Evolutionary conservation across 441 rosid genomes (phyloP), one percentile per base, ranked within the genome.

Genomic region (Croton laevigatus): DNA sequence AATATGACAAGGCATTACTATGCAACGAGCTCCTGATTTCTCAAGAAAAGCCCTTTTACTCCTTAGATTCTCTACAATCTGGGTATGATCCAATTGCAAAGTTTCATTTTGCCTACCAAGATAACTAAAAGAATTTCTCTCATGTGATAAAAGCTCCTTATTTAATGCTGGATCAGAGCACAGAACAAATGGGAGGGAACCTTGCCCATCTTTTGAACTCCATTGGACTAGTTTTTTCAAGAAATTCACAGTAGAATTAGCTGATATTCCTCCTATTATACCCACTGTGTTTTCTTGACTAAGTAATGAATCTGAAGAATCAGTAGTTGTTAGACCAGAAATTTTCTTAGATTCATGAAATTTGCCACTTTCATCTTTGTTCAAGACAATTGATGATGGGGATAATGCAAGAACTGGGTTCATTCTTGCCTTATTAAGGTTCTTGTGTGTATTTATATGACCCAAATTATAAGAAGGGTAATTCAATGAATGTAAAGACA

Each of bases 1-100:
- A 69, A 89, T 59, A 77, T 89, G 88, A 73, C 98, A 92, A 5
- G 98, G 98, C 86, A 87, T 77, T 13, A 86, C 85, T 40, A 90
- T 81, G 76, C 94, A 77, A 0, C 79, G 79, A 69, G 86, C 96
- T 74, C 98, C 98, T 19, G 90, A 80, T 61, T 75, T 81, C 80
- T 90, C 96, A 52, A 92, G 91, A 79, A 83, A 82, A 54, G 34
- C 65, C 76, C 90, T 83, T 74, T 89, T 89, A 59, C 71, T 74
- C 76, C 65, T 34, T 60, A 89, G 77, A 63, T 83, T 87, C 73
- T 86, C 86, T 53, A 84, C 77, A 46, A 87, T 70, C 22, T 45
- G 52, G 0, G 71, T 59, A 49, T 38, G 76, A 77, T 86, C 87
- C 9, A 69, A 76, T 49, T 72, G 69, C 10, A 63, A 67, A 27